These are phyloP conservation scores for Pinus albicaulis DNA, from an alignment of 75 land plant genomes.

Conservation along the genomic window DNA sequence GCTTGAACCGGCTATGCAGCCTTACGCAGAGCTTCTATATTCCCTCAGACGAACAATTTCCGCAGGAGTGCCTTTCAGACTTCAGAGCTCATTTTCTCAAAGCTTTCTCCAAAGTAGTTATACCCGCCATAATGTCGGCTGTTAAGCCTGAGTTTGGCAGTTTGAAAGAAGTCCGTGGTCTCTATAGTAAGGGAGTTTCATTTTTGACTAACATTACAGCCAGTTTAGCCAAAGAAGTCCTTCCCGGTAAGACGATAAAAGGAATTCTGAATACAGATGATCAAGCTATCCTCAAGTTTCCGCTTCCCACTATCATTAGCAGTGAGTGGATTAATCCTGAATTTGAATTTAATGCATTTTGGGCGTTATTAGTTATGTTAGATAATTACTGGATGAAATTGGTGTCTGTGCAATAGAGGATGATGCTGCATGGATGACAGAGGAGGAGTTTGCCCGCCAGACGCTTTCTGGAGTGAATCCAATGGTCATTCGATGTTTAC, in stretches of 20 bases:
- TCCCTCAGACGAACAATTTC: constrained; percentile 52
- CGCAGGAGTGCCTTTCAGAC: constrained; percentile 24
- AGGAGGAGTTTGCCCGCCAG: constrained; percentile 42
- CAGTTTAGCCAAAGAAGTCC: neutral
- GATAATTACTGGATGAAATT: neutral
- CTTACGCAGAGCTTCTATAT: neutral
- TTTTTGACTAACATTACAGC: too few species aligned
- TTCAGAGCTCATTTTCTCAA: constrained; percentile 19
- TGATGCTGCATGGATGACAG: constrained; percentile 23
- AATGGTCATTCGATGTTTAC: constrained; percentile 16
- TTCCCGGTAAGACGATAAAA: constrained; percentile 1
- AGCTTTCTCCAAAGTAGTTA: neutral
- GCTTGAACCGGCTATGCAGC: neutral
- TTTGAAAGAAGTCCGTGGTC: constrained; percentile 14
- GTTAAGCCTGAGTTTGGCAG: neutral
- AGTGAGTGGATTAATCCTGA: neutral
- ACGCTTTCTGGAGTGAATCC: constrained; percentile 33
- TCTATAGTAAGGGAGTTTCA: constrained; percentile 18
- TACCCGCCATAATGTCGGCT: neutral
- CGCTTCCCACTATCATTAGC: constrained; percentile 1
- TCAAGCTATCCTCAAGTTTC: neutral
- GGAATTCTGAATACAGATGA: neutral
- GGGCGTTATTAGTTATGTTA: neutral
- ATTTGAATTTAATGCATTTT: too few species aligned
- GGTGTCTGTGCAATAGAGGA: neutral